Base-by-base conservation (phyloP, 495 filamentous ascomycete genomes). In the Aspergillus panamensis region DNA sequence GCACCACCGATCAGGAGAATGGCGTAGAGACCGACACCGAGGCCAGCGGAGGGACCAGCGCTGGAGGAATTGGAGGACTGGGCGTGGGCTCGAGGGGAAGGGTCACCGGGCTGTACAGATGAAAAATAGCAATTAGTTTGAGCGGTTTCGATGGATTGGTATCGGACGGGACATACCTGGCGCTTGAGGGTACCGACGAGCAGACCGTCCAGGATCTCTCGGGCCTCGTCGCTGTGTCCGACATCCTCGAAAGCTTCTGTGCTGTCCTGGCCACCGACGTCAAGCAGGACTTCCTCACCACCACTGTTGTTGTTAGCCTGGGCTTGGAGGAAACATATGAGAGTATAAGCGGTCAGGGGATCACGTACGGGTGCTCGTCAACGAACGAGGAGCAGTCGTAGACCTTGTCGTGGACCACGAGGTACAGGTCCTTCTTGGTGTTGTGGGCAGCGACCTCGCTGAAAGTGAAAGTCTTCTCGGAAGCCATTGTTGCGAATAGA, bases 161-260 rank as follows among this genome's bases (percentile, higher is more conserved):
- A 54, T 57, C 53, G 39, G 50, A n/a, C 30, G 42, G 56, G 39
- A 69, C 80, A 62, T 85, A 97, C 93, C 80, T 86, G 72, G 72
- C 92, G 84, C 84, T 96, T 96, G 64, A 99, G 76, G 29, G 62
- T 83, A 53, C 91, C 94, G 60, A 96, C 85, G 32, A 86, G 76
- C 60, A 96, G 78, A 61, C 86, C 84, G 21, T 87, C 82, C 16
- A 99, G 85, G 67, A 96, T 92, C 80, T 97, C 91, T 51, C 95
- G 87, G 58, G 95, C 95, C 80, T 99, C 95, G 73, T 99, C 95
- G 72, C 89, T 94, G 87, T 99, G 95, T 60, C 95, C 95, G 71
- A 99, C 95, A 76, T 99, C 95, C 80, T 99, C 94, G 73, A 99
- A 99, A 55, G 94, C 92, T 76, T 97, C 95, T 66, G 94, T 96